phyloP scores from a whole-genome alignment of 2,329 filamentous ascomycete genomes.

The Emydomyces testavorans region DNA sequence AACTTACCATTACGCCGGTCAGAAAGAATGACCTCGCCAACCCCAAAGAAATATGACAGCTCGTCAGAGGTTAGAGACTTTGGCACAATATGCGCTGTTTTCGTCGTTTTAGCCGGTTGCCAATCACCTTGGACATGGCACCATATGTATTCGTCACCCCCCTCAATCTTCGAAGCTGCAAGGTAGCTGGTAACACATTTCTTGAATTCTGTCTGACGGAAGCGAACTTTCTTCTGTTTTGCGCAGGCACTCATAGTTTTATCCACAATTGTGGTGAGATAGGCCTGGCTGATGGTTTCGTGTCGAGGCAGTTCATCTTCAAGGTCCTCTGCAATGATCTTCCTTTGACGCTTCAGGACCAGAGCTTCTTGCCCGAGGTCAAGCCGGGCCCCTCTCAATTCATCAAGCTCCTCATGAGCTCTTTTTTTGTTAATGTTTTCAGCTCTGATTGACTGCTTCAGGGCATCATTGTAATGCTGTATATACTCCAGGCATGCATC shows the following conservation, averaged over 20 bases:
- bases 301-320: background rate
- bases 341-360: background rate
- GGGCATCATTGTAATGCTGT: too few relatives aligned
- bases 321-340: background rate
- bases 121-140: background rate
- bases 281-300: background rate
- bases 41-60: constrained; percentile 1
- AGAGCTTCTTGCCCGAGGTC: background rate
- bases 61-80: background rate
- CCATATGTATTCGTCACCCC: background rate
- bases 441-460: too few relatives aligned
- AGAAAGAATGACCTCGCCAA: background rate
- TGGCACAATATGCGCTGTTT: background rate
- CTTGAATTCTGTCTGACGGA: constrained; percentile 3
- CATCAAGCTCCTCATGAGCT: background rate
- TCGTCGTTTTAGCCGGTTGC: background rate
- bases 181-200: background rate
- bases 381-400: background rate
- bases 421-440: background rate
- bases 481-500: too few relatives aligned
- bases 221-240: background rate
- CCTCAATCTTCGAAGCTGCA: background rate
- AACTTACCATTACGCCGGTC: constrained; percentile 7
- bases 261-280: background rate
- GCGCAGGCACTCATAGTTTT: background rate